phyloP scores from a whole-genome alignment of 768 basidiomycete genomes.

The Mycena kentingensis region DNA sequence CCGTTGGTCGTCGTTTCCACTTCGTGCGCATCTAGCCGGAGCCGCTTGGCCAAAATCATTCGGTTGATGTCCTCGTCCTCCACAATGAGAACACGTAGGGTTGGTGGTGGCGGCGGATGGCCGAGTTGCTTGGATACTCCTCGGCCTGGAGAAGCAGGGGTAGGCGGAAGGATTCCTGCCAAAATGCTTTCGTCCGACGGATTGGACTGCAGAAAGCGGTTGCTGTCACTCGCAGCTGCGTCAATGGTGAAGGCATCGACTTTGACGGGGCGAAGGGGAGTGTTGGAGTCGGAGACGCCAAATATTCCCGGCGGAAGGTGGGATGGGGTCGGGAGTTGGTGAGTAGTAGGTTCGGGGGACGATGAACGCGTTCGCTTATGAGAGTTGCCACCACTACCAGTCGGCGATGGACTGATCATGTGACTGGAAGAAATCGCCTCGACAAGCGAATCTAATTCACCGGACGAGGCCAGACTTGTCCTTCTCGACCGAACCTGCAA shows the following conservation, averaged over 20 bases:
- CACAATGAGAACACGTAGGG: constrained; percentile 60
- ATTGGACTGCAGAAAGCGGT: constrained; percentile 4
- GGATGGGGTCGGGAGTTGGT: not conserved
- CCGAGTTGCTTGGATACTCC: not conserved
- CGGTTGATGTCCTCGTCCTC: constrained; percentile 82
- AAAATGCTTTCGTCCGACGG: not conserved
- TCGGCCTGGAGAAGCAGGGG: not conserved
- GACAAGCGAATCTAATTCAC: constrained; percentile 49
- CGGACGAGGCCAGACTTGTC: constrained; percentile 29
- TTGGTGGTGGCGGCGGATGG: constrained; percentile 20
- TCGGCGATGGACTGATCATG: constrained; percentile 24
- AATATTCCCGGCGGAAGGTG: constrained; percentile 22
- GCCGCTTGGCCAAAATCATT: constrained; percentile 65
- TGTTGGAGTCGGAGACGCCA: constrained; percentile 29
- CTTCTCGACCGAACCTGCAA: constrained; percentile 27
- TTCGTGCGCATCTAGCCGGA: constrained; percentile 64
- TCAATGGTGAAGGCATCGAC: constrained; percentile 31
- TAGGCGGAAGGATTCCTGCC: not conserved
- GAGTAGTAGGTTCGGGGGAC: constrained; percentile 1
- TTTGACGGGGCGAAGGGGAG: constrained; percentile 39
- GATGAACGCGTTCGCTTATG: constrained; percentile 5
- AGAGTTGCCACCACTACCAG: not conserved
- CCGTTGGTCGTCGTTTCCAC: constrained; percentile 73
- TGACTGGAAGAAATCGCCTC: constrained; percentile 47
- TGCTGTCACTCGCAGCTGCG: constrained; percentile 8